Evolutionary conservation across 345 rosid genomes (phyloP).

Genomic region (Euphorbia pulcherrima): DNA sequence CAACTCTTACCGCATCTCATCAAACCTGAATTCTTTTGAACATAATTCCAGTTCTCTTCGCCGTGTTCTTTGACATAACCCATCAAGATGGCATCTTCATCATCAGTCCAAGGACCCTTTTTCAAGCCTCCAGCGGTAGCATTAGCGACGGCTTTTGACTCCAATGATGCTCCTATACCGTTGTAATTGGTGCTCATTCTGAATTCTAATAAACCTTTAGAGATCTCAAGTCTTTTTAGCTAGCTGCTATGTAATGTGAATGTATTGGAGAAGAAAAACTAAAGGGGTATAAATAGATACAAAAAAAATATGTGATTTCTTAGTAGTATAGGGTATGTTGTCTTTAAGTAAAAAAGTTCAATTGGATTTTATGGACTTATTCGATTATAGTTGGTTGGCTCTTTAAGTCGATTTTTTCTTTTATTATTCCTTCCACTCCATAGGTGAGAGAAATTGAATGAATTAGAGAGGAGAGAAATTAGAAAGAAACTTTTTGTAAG

Average conservation of each 20-base stretch:
- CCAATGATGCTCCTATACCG: no score
- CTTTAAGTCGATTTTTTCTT: background rate
- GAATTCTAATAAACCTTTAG: no score
- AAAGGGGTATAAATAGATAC: slow-evolving; percentile 12
- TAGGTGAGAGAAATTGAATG: slow-evolving; percentile 10
- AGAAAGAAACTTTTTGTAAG: no score
- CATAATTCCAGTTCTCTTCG: slow-evolving; percentile 82
- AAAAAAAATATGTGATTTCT: background rate
- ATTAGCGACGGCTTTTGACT: slow-evolving; percentile 3
- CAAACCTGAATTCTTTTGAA: slow-evolving; percentile 63
- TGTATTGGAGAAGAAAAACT: background rate
- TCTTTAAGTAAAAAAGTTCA: slow-evolving; percentile 6
- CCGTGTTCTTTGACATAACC: slow-evolving; percentile 71
- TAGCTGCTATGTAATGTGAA: no score
- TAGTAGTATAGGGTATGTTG: no score
- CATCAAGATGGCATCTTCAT: slow-evolving; percentile 65
- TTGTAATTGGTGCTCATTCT: no score
- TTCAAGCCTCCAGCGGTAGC: slow-evolving; percentile 45
- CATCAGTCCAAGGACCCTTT: slow-evolving; percentile 85
- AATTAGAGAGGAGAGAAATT: no score
- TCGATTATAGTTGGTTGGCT: background rate
- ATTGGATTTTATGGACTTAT: slow-evolving; percentile 10
- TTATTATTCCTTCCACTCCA: slow-evolving; percentile 44
- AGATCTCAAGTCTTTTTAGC: no score
- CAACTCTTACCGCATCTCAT: slow-evolving; percentile 87